Evolutionary conservation across 1,284 basidiomycete species (phyloP).

Genomic region (Microbotryum lychnidis-dioicae): DNA sequence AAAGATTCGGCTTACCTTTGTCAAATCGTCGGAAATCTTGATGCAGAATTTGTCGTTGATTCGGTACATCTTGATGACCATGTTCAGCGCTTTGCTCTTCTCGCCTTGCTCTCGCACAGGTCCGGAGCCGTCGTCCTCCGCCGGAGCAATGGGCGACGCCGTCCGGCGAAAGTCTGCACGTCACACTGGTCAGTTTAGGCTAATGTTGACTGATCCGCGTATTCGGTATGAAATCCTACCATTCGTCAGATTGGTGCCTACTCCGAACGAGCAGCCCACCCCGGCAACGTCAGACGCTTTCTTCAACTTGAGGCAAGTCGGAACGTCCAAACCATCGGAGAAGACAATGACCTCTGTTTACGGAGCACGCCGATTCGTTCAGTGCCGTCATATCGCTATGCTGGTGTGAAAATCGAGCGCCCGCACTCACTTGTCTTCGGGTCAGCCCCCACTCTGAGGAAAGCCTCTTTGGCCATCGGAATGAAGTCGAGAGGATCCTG

Average conservation of each 20-base stretch:
- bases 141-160: slow-evolving; percentile 2
- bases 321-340: slow-evolving; percentile 67
- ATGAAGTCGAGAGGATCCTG: slow-evolving; percentile 67
- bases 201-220: not conserved
- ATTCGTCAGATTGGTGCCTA: slow-evolving; percentile 84
- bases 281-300: slow-evolving; percentile 64
- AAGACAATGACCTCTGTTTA: slow-evolving; percentile 58
- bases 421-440: slow-evolving; percentile 46
- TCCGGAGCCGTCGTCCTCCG: slow-evolving; percentile 8
- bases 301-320: slow-evolving; percentile 62
- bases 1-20: slow-evolving; percentile 54
- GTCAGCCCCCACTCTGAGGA: slow-evolving; percentile 58
- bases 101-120: slow-evolving; percentile 1
- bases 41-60: slow-evolving; percentile 68
- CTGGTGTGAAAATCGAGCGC: not conserved
- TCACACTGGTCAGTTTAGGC: not conserved
- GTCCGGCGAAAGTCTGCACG: slow-evolving; percentile 21
- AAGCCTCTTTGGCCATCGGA: slow-evolving; percentile 60
- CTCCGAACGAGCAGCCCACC: slow-evolving; percentile 73
- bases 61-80: slow-evolving; percentile 74
- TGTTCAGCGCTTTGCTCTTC: slow-evolving; percentile 70
- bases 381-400: too few species aligned
- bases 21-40: slow-evolving; percentile 84
- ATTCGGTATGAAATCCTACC: slow-evolving; percentile 37
- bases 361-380: not conserved